phyloP scores from a whole-genome alignment of 1,284 basidiomycete species.

The Trichosporon inkin region DNA sequence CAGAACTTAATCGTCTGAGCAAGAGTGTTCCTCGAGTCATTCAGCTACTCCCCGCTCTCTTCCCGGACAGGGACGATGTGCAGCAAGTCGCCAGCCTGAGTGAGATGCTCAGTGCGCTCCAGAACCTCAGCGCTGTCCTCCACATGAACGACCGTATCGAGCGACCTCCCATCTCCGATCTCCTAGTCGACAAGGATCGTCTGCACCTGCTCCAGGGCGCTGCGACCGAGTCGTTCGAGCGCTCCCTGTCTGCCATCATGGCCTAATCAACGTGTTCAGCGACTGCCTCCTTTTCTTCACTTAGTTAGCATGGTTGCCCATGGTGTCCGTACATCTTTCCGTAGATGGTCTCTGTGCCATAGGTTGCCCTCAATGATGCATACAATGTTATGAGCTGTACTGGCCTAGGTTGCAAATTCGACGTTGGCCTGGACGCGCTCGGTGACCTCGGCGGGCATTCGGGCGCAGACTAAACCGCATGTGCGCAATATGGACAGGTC shows the following conservation, averaged over 20 bases:
- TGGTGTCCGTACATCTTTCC: constrained; percentile 7
- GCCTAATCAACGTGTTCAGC: constrained; percentile 4
- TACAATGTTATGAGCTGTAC: not conserved
- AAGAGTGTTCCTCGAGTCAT: constrained; percentile 65
- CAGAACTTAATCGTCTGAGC: constrained; percentile 58
- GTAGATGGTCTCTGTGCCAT: constrained; percentile 8
- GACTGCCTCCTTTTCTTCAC: not conserved
- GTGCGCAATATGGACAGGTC: no score
- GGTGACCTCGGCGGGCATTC: no score
- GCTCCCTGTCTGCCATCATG: constrained; percentile 18
- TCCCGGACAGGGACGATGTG: constrained; percentile 36
- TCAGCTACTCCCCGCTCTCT: constrained; percentile 64
- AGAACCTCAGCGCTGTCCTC: constrained; percentile 32
- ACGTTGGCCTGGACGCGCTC: not conserved
- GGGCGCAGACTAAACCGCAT: no score
- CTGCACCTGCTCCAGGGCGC: constrained; percentile 42
- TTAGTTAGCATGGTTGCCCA: constrained; percentile 6
- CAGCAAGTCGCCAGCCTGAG: constrained; percentile 39
- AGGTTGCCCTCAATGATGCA: constrained; percentile 9
- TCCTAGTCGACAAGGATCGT: constrained; percentile 43
- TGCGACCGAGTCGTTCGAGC: constrained; percentile 40
- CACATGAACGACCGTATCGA: constrained; percentile 33
- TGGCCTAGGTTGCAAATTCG: not conserved
- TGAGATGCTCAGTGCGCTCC: constrained; percentile 41
- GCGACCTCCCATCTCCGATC: constrained; percentile 31